Evolutionary conservation across 305 asterid genomes (phyloP), one percentile per base, ranked within the genome.

Genomic region (Solanum hybrid): DNA sequence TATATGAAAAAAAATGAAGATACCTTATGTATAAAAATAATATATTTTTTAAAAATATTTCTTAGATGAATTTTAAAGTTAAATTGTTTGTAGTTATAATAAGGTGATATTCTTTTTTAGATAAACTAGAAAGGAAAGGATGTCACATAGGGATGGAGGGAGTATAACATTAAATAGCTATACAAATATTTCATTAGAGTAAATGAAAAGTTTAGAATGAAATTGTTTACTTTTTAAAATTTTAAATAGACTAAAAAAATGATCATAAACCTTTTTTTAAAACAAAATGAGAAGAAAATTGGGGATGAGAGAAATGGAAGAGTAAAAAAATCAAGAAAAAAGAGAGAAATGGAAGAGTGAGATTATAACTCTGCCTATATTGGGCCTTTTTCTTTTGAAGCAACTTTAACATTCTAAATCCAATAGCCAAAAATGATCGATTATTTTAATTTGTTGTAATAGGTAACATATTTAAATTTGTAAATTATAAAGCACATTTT

Each of bases 91-190:
- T 51, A 51, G n/a, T 16, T 51, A 51, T 51, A 51, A 14, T 51
- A 51, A 51, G 67, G 2, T 51, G 10, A 51, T 6, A 51, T 6
- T 16, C n/a, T 51, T 6, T 51, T 51, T 51, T 6, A 2, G 9
- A 16, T 3, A 5, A 0, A 16, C 4, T 51, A 51, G 0, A 16
- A 51, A 2, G 4, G 2, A 57, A 57, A 57, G 3, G n/a, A 2
- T 6, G 67, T 7, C 24, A 18, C n/a, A 3, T 57, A 57, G 4
- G 10, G n/a, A 57, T 18, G 9, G n/a, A 57, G 0, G 22, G n/a
- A 16, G n/a, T 16, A 51, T 64, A 67, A n/a, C 74, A 67, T 67
- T 67, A n/a, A 67, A 67, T 67, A 67, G 29, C 74, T 67, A n/a
- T 22, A 64, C 2, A 22, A 64, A 22, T 64, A 64, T 64, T 22